These are phyloP conservation scores for Fusarium sp. DNA, from an alignment of 2,329 filamentous ascomycete species.

Conservation along the genomic window DNA sequence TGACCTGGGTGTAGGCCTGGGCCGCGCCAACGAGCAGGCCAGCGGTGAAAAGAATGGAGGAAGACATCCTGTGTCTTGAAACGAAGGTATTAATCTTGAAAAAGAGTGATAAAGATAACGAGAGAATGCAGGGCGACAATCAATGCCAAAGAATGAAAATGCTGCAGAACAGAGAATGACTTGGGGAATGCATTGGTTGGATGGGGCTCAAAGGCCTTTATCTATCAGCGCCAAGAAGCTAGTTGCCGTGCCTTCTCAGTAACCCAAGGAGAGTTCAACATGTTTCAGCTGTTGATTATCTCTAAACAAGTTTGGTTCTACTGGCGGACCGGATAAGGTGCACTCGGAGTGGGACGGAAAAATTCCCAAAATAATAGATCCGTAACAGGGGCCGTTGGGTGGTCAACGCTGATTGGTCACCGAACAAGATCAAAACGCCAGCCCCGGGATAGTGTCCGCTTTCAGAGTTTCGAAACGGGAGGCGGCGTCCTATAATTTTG, in stretches of 20 bases:
- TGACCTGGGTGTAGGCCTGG: constrained; percentile 43
- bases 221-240: constrained; percentile 10
- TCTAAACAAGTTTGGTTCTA: constrained; percentile 22
- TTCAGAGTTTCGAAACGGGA: constrained; percentile 30
- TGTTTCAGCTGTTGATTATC: background rate
- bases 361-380: constrained; percentile 11
- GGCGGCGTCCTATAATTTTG: background rate
- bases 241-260: too few species aligned
- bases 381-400: constrained; percentile 3
- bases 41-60: constrained; percentile 31
- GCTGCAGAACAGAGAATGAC: constrained; percentile 18
- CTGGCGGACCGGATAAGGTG: background rate
- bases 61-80: constrained; percentile 39
- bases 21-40: constrained; percentile 35
- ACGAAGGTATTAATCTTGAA: background rate
- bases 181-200: background rate
- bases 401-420: background rate
- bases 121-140: constrained; percentile 33
- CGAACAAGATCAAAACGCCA: constrained; percentile 6
- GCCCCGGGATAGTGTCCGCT: background rate
- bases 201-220: constrained; percentile 25
- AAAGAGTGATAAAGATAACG: constrained; percentile 23
- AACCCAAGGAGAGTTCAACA: background rate
- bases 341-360: constrained; percentile 18
- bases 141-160: constrained; percentile 38